Base-by-base conservation (phyloP, 2,329 filamentous ascomycete genomes). In the Apiospora malaysiana region DNA sequence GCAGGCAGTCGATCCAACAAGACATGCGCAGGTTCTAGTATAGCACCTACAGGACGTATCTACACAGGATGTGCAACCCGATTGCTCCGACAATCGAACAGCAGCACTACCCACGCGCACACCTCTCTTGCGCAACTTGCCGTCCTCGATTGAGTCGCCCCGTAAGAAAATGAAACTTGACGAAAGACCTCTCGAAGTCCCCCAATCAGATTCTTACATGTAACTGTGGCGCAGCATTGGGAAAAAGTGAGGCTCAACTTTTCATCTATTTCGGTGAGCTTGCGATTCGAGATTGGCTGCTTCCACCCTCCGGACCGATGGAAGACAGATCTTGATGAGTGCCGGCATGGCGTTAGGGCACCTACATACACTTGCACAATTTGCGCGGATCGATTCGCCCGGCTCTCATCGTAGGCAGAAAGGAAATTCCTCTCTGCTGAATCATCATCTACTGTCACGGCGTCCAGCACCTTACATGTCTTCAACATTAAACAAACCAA, bases 21-120 rank as follows among this genome's bases (percentile, higher is more conserved):
- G 27, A 40, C 56, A 40, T 9, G 56, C 27, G 56, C 56, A 27
- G 56, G 32, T 63, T 63, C 21, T 6, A 32, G 56, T 32, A 63
- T 40, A 63, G 56, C 56, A 63, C 32, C 32, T 63, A 32, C 56
- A 63, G 56, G 56, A 32, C 56, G 56, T 40, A 40, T 40, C 56
- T 63, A 32, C 56, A 63, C 32, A 40, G 21, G 56, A 63, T 21
- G 18, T 18, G 56, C 27, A 63, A 63, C 27, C 56, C 56, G 56
- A 40, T 63, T 37, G n/a, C 56, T 40, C 56, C 56, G 47, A 51
- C 23, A 47, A 47, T n/a, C 23, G 14, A n/a, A 40, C 27, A n/a
- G 27, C 27, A 59, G 14, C 42, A 45, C 12, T 3, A 45, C 12
- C 40, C 40, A 42, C 12, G 42, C 32, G 32, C 32, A 4, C 32